These are phyloP conservation scores for Ogataea hybrid DNA, from an alignment of 1,139 yeast genomes.

Conservation along the genomic window DNA sequence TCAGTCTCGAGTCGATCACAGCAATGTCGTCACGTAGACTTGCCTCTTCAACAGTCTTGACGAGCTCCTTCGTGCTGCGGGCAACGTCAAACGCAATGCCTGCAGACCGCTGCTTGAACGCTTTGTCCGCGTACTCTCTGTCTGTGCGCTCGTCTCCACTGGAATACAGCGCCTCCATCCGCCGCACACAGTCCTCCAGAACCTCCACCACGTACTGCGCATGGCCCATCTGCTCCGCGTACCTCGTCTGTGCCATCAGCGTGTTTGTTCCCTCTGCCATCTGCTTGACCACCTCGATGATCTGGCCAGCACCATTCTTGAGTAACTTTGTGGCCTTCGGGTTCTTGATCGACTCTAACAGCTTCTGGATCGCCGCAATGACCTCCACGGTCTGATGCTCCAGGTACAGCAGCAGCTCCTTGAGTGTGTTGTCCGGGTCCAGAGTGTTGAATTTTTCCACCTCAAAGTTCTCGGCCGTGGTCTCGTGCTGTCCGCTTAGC, in stretches of 20 bases:
- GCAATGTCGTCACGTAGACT: too few relatives aligned
- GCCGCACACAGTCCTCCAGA: too few relatives aligned
- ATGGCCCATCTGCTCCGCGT: slow-evolving; percentile 79
- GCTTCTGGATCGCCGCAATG: slow-evolving; percentile 81
- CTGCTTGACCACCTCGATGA: slow-evolving; percentile 72
- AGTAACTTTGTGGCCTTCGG: slow-evolving; percentile 80
- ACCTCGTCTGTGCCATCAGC: slow-evolving; percentile 87
- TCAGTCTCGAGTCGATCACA: too few relatives aligned
- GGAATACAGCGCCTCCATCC: too few relatives aligned
- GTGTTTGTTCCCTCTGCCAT: slow-evolving; percentile 91
- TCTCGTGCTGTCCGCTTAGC: too few relatives aligned
- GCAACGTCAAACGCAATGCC: too few relatives aligned
- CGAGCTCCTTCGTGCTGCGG: too few relatives aligned
- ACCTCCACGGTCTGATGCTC: slow-evolving; percentile 95
- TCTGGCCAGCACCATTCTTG: slow-evolving; percentile 68
- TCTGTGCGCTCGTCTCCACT: too few relatives aligned
- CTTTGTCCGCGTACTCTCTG: too few relatives aligned
- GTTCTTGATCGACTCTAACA: slow-evolving; percentile 71
- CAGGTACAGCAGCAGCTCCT: slow-evolving; percentile 78
- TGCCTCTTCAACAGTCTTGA: too few relatives aligned
- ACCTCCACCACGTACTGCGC: too few relatives aligned
- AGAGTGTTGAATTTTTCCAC: slow-evolving; percentile 77
- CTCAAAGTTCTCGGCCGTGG: slow-evolving; percentile 44
- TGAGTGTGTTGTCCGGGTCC: slow-evolving; percentile 84
- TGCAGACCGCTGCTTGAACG: too few relatives aligned